Base-by-base conservation (phyloP, 176 grass and related monocot genomes). In the Raddia distichophylla region DNA sequence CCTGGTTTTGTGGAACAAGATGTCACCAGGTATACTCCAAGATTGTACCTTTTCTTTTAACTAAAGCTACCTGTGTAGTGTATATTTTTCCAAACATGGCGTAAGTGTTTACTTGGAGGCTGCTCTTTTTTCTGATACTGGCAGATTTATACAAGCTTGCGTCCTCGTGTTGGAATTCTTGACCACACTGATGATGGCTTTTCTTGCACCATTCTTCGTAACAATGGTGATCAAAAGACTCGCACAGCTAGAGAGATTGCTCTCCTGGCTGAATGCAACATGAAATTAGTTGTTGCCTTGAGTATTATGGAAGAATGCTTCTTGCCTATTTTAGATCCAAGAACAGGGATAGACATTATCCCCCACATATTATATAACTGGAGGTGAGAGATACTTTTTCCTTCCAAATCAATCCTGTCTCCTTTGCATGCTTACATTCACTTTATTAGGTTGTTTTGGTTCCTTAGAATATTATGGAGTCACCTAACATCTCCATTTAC, bases 261-360 rank as follows among this genome's bases (percentile, higher is more conserved):
- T 77, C 71, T 93, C 50, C 72, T 91, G 81, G 88, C 92, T 81
- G 95, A 98, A 75, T 98, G 95, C 90, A 98, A 90, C 84, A 90
- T 87, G 76, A 98, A 98, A 93, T 80, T 98, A 77, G 73, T 93
- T 49, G 83, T 98, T 82, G 90, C 86, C 4, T 90, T 93, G 85
- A 95, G 71, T 50, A 88, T 95, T 77, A 88, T 98, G 90, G 95
- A 98, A 84, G 90, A 98, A 75, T 95, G 86, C 73, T 98, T 98
- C 82, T 86, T 94, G 45, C 92, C 92, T 66, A 93, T 98, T 57
- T 34, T 90, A 67, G 92, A 98, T 85, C 86, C 90, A 14, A 77
- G 84, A 79, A 98, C 95, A 15, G 92, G 95, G 70, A 86, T 93
- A 58, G 84, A 91, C 76, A 91, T 95, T 35, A 91, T 98, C 64